phyloP scores from a whole-genome alignment of 495 filamentous ascomycete genomes.

The Entonaema liquescens region DNA sequence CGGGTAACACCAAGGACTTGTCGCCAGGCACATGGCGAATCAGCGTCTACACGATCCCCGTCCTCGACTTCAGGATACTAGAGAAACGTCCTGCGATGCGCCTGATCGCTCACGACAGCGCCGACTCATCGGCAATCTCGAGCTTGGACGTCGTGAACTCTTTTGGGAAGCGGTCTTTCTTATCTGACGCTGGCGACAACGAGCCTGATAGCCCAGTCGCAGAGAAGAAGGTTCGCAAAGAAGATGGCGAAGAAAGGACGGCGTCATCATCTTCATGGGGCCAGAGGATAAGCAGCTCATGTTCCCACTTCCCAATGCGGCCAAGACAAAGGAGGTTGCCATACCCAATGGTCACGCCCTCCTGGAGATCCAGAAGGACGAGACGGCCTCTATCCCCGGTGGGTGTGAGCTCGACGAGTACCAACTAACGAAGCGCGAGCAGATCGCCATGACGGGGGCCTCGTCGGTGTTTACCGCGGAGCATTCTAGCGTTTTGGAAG shows the following conservation, averaged over 20 bases:
- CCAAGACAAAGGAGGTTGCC: conserved; percentile 55
- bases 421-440: conserved; percentile 55
- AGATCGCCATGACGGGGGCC: conserved; percentile 54
- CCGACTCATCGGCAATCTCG: conserved; percentile 39
- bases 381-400: conserved; percentile 52
- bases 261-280: conserved; percentile 58
- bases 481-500: conserved; percentile 53
- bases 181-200: conserved; percentile 46
- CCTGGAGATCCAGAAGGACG: conserved; percentile 53
- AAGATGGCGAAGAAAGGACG: conserved; percentile 45
- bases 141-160: conserved; percentile 48
- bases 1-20: conserved; percentile 50
- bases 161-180: conserved; percentile 54
- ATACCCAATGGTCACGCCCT: conserved; percentile 55
- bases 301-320: conserved; percentile 51
- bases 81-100: conserved; percentile 53
- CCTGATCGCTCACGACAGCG: conserved; percentile 35
- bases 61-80: conserved; percentile 60
- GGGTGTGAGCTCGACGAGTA: conserved; percentile 56
- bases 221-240: conserved; percentile 50
- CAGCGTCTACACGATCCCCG: conserved; percentile 51
- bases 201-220: conserved; percentile 41
- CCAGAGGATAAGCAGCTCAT: conserved; percentile 53
- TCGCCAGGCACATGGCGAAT: conserved; percentile 60
- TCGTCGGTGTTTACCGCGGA: conserved; percentile 61